Percentiles rank a stretch among this genome's conserved stretches.
Conservation (phyloP, 2,329 filamentous ascomycete species). For the Nakataea oryzae region DNA sequence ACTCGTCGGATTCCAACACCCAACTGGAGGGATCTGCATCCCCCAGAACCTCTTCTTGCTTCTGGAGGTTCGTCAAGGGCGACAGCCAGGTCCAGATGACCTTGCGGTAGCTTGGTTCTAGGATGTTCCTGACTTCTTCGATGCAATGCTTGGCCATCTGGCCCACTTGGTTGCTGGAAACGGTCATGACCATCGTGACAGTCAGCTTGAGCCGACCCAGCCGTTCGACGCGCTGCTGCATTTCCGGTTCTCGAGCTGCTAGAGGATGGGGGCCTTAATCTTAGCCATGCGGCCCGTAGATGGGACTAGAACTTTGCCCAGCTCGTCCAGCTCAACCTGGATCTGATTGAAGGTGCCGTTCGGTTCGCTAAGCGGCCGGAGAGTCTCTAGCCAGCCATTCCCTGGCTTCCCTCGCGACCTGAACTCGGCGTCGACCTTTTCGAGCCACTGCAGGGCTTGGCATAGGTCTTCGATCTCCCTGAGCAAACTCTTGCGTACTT, state of each 20-base stretch:
- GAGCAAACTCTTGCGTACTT: background rate
- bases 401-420: background rate
- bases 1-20: background rate
- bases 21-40: background rate
- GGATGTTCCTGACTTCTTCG: background rate
- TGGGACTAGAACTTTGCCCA: background rate
- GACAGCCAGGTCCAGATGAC: background rate
- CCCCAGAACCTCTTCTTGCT: background rate
- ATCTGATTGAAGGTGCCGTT: background rate
- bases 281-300: background rate
- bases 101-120: background rate
- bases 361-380: background rate
- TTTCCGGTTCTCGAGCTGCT: background rate
- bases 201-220: background rate
- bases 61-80: background rate
- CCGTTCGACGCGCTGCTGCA: background rate
- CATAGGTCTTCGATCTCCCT: background rate
- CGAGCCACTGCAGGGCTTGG: background rate
- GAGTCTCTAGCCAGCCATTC: background rate
- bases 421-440: background rate
- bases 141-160: background rate
- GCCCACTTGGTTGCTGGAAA: background rate
- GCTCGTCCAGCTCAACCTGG: background rate
- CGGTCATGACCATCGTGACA: background rate
- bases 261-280: background rate